Evolutionary conservation across 345 rosid genomes (phyloP).

Genomic region (Salix exigua): DNA sequence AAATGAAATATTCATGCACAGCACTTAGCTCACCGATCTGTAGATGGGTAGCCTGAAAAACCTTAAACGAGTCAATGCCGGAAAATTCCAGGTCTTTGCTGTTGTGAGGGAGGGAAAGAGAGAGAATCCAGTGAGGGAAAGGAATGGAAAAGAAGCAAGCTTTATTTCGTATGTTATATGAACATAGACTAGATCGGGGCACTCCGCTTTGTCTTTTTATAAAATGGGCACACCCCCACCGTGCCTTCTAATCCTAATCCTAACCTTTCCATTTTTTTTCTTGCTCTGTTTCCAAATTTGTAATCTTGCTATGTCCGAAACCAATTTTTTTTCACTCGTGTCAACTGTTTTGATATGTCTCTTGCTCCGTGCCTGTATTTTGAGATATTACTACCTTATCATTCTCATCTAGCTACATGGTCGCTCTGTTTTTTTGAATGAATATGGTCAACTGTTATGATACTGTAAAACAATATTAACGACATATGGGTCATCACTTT

Average conservation of each 20-base stretch:
- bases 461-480: background rate
- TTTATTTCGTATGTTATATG: background rate
- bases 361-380: background rate
- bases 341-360: background rate
- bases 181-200: conserved; percentile 1
- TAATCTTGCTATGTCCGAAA: background rate
- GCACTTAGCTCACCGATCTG: conserved; percentile 19
- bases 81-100: conserved; percentile 6
- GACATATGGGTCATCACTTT: background rate
- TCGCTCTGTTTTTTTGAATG: background rate
- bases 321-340: background rate
- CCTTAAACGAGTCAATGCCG: conserved; percentile 15
- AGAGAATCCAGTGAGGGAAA: background rate
- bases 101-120: background rate
- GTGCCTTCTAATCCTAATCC: background rate
- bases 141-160: background rate
- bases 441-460: background rate
- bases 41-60: background rate
- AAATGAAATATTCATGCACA: background rate
- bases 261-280: background rate
- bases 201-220: background rate
- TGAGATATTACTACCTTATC: background rate
- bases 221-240: background rate
- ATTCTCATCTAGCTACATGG: background rate
- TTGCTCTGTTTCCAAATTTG: background rate